Conservation (phyloP, 495 filamentous ascomycete species). For the Aspergillus ellipticus region DNA sequence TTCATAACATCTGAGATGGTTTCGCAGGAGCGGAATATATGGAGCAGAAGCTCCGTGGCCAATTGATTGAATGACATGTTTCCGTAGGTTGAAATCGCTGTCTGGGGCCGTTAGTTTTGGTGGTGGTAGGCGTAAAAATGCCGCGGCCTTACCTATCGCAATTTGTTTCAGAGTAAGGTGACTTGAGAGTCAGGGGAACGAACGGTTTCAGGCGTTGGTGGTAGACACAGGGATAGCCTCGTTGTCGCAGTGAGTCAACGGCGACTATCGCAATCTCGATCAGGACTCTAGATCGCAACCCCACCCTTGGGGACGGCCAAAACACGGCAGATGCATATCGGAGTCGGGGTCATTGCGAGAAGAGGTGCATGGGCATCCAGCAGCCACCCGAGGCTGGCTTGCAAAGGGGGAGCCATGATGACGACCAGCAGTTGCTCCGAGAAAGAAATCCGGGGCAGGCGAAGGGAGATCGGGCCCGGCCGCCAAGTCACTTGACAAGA, state of each 20-base stretch:
- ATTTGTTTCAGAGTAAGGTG: not conserved
- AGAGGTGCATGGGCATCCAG: conserved; percentile 14
- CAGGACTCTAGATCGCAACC: conserved; percentile 52
- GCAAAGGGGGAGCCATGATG: conserved; percentile 30
- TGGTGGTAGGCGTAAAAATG: not conserved
- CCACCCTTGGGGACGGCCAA: conserved; percentile 72
- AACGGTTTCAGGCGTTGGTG: conserved; percentile 3
- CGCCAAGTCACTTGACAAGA: not conserved
- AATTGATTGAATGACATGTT: conserved; percentile 49
- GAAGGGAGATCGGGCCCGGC: not conserved
- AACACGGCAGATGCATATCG: conserved; percentile 31
- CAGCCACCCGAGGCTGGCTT: conserved; percentile 29
- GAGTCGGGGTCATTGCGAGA: conserved; percentile 16
- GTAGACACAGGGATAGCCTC: conserved; percentile 13
- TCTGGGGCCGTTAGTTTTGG: conserved; percentile 6
- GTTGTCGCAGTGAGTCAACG: conserved; percentile 36
- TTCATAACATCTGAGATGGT: conserved; percentile 51
- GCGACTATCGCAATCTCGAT: conserved; percentile 18
- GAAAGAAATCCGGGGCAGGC: not conserved
- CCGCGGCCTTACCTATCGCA: not conserved
- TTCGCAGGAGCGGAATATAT: conserved; percentile 54
- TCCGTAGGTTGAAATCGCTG: not conserved
- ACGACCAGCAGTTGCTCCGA: conserved; percentile 12
- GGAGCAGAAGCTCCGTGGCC: conserved; percentile 59
- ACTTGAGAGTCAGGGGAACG: not conserved